These are phyloP conservation scores for Rhodotorula diobovata DNA, from an alignment of 768 basidiomycete species.

Conservation along the genomic window DNA sequence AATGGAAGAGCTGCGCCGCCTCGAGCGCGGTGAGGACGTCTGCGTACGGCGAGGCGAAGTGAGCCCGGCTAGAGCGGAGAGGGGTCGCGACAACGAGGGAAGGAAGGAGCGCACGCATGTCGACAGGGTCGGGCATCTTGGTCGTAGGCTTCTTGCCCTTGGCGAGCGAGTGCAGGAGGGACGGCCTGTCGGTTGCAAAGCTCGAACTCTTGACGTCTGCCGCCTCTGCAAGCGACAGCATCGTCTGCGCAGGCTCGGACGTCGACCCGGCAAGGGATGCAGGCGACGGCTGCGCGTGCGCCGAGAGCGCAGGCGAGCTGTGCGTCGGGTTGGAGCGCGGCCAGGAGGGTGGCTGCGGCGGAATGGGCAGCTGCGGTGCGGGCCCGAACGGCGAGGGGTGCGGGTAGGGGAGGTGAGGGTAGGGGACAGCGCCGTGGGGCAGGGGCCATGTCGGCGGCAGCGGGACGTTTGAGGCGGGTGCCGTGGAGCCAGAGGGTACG, in stretches of 20 bases:
- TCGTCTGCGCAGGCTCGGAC: not conserved
- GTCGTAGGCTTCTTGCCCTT: not conserved
- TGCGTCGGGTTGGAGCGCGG: not conserved
- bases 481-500: not conserved
- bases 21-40: slow-evolving; percentile 11
- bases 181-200: not conserved
- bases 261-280: not conserved
- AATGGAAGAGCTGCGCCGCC: slow-evolving; percentile 6
- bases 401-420: not conserved
- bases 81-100: not conserved
- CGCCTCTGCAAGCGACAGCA: slow-evolving; percentile 8
- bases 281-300: not conserved
- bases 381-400: not conserved
- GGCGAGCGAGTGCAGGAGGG: not conserved
- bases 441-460: not conserved
- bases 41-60: not conserved
- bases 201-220: not conserved
- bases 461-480: not conserved
- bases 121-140: slow-evolving; percentile 24
- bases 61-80: not conserved
- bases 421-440: no score
- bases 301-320: not conserved
- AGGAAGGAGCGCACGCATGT: slow-evolving; percentile 3
- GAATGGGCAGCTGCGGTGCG: not conserved
- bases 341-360: not conserved